Conservation (phyloP, 2,329 filamentous ascomycete genomes). For the Fusarium poae region DNA sequence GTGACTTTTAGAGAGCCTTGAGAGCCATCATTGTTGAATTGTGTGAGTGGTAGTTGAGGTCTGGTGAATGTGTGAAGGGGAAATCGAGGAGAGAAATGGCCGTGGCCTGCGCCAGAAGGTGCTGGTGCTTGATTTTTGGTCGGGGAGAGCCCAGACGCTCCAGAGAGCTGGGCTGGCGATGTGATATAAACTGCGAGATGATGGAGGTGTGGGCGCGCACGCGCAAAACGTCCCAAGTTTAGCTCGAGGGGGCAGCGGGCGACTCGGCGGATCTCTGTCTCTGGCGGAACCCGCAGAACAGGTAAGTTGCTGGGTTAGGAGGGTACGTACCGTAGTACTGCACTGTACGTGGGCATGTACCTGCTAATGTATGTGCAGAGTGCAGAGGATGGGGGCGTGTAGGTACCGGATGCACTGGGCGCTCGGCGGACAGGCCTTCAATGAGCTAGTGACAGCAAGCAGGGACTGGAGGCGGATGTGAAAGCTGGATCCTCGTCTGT, state of each 20-base stretch:
- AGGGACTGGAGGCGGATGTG: conserved; percentile 42
- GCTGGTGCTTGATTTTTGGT: conserved; percentile 44
- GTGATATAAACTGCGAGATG: conserved; percentile 48
- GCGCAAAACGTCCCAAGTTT: conserved; percentile 48
- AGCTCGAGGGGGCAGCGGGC: conserved; percentile 45
- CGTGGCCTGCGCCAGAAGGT: conserved; percentile 42
- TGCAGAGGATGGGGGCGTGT: conserved; percentile 37
- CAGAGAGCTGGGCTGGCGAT: conserved; percentile 48
- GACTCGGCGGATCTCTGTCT: conserved; percentile 43
- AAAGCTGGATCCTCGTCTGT: conserved; percentile 42
- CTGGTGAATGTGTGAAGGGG: conserved; percentile 6
- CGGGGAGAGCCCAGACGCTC: conserved; percentile 43
- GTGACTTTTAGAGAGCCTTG: conserved; percentile 46
- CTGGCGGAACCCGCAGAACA: conserved; percentile 35
- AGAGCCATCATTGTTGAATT: conserved; percentile 46
- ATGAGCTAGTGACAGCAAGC: conserved; percentile 43
- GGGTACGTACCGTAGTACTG: conserved; percentile 22
- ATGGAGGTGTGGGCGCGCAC: conserved; percentile 48
- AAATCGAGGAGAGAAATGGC: conserved; percentile 30
- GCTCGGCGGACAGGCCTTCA: conserved; percentile 41
- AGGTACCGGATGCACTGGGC: conserved; percentile 39
- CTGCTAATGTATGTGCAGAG: conserved; percentile 7
- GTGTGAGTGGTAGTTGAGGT: conserved; percentile 26
- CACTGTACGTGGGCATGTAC: conserved; percentile 13
- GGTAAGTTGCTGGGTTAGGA: background rate